phyloP scores from a whole-genome alignment of 352 stramenopile species.

The Peronospora belbahrii region DNA sequence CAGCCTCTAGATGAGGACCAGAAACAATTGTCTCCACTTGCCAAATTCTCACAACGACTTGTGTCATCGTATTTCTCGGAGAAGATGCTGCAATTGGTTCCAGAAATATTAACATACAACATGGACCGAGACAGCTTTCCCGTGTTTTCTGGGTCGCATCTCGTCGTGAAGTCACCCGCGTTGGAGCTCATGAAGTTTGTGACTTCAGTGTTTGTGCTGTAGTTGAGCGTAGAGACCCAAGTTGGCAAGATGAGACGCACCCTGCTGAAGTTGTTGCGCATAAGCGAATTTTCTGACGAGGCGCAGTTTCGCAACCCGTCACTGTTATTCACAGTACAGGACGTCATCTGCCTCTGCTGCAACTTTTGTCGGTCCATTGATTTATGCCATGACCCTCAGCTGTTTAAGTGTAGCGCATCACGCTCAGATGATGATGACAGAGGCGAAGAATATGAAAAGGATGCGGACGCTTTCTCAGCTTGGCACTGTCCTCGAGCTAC shows the following conservation, averaged over 20 bases:
- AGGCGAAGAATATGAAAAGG: slow-evolving; percentile 19
- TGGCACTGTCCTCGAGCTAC: slow-evolving; percentile 90
- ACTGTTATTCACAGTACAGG: slow-evolving; percentile 91
- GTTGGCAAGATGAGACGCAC: slow-evolving; percentile 89
- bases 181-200: slow-evolving; percentile 98
- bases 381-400: slow-evolving; percentile 89
- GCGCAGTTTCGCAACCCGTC: slow-evolving; percentile 92
- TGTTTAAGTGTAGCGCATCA: slow-evolving; percentile 72
- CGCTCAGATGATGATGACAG: slow-evolving; percentile 18
- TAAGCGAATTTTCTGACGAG: slow-evolving; percentile 69
- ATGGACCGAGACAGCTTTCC: slow-evolving; percentile 68
- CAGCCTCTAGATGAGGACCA: slow-evolving; percentile 46
- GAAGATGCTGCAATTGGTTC: slow-evolving; percentile 69
- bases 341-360: slow-evolving; percentile 96
- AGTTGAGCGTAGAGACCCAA: slow-evolving; percentile 86
- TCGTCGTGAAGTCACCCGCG: slow-evolving; percentile 79
- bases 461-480: slow-evolving; percentile 5
- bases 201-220: slow-evolving; percentile 88
- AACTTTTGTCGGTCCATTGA: slow-evolving; percentile 95
- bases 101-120: slow-evolving; percentile 68
- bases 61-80: slow-evolving; percentile 69
- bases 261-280: slow-evolving; percentile 77
- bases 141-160: slow-evolving; percentile 77
- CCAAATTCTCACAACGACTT: slow-evolving; percentile 64
- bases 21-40: slow-evolving; percentile 41